Evolutionary conservation across 805 yeast species (phyloP), one percentile per base, ranked within the genome.

Genomic region (Dipodascopsis tothii): DNA sequence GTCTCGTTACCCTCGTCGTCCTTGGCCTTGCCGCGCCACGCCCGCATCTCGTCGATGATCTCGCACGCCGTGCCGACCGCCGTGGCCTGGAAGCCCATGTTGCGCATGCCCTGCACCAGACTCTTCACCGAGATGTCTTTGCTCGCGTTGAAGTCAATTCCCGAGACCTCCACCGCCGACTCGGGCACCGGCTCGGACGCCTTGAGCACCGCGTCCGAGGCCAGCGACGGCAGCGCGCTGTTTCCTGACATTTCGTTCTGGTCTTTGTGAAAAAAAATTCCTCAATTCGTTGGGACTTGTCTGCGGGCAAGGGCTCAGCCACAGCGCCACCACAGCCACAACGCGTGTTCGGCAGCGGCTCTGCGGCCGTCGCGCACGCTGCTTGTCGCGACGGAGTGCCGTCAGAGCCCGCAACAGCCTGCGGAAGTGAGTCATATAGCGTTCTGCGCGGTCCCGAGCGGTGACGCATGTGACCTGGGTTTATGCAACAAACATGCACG

Each of bases 81-180:
- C 5, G 88, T 77, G 6, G 94, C 98, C 69, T 92, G 99, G 71
- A 90, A 92, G 5, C 99, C 99, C 96, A 94, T 92, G 32, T 78
- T 79, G 56, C 71, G 79, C 98, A 94, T 92, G 25, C 90, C 77
- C 27, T 69, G 70, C 51, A 92, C 74, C 53, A 92, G 70, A 57
- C 84, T 88, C 11, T 73, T 71, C 34, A 97, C 98, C 36, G 73
- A 70, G 75, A 84, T 78, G 64, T 88, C 78, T 55, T 74, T 75
- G 44, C 90, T 83, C 40, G 74, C 76, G 34, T 83, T 81, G 67
- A 90, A 92, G 65, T 92, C 96, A 40, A 92, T 78, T 45, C 98
- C 98, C 45, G 75, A 69, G 21, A 94, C 96, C 58, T 79, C 73
- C 21, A 77, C 79, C 46, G 84, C 84, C 54, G 77, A 78, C 23